Evolutionary conservation across 441 rosid species (phyloP), one percentile per base, ranked within the genome.

Genomic region (Erysimum pusillum): DNA sequence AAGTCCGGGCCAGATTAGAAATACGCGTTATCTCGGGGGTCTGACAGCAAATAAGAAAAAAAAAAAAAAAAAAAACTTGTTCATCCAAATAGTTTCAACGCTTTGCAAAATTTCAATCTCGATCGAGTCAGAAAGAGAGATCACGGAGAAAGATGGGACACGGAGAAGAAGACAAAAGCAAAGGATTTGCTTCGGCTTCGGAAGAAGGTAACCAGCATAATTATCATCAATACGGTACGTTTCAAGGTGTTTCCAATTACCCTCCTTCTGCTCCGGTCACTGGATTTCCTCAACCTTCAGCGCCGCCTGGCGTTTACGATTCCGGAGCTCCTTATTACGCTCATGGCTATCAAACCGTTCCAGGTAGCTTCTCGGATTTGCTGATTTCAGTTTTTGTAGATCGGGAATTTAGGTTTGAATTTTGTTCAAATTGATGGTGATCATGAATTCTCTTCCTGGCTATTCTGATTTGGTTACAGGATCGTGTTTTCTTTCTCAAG

Each of bases 241-340:
- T 92, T 83, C 98, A 95, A 83, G 99, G 99, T 54, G 98, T 90
- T 22, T 91, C 97, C 63, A 90, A 89, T 81, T 94, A 87, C 77
- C 96, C 97, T 5, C 91, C 94, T 15, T n/a, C n/a, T n/a, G 84
- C 79, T 3, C 93, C 93, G 31, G 90, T 79, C 42, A 77, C 89
- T 48, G 99, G 96, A 3, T 91, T 92, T 79, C 97, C 99, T 79
- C 94, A 90, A 78, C 98, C 97, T 9, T 82, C 83, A 1, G 80
- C 98, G 1, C 94, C 98, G 1, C 86, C 94, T 20, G 94, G 98
- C 3, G 79, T 72, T 60, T 35, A 83, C 68, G 86, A 73, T 32
- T 79, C 88, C 4, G 53, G 87, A 6, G 67, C 87, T 52, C 81
- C 90, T 35, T 82, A 85, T 67, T 90, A 89, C 78, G 45, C 87